A percentile compares a stretch with the other conserved stretches of the same genome.
phyloP scores from a whole-genome alignment of 768 basidiomycete genomes.

The Russula abietina region DNA sequence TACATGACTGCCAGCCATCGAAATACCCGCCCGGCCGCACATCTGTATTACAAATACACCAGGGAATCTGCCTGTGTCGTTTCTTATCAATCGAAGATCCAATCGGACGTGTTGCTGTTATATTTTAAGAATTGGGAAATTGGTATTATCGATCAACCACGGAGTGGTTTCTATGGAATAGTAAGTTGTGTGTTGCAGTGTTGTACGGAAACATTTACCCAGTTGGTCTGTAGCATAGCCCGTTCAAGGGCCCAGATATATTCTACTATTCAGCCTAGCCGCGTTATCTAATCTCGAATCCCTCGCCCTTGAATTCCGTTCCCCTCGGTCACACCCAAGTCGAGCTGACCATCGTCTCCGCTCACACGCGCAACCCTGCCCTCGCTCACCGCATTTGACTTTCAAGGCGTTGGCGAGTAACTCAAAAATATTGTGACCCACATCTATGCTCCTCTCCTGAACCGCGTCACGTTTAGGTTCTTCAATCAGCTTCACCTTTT shows the following conservation, averaged over 20 bases:
- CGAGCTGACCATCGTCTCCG: neutral
- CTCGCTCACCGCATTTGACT: neutral
- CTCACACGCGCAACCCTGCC: neutral
- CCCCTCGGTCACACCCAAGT: neutral
- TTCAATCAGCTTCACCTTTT: neutral
- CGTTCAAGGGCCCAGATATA: constrained; percentile 60
- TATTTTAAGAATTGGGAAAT: constrained; percentile 88
- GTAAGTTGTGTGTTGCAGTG: constrained; percentile 41
- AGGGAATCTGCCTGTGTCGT: too few relatives aligned
- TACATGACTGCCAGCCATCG: constrained; percentile 53
- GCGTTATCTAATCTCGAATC: neutral
- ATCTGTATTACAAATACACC: too few relatives aligned
- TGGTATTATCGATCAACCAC: constrained; percentile 64
- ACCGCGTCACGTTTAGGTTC: neutral
- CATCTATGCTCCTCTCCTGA: neutral
- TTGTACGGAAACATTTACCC: constrained; percentile 8
- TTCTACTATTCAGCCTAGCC: constrained; percentile 47
- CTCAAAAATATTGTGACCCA: neutral
- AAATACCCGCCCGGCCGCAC: constrained; percentile 62
- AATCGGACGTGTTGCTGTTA: constrained; percentile 13
- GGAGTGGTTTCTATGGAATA: constrained; percentile 83
- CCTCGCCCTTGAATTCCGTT: neutral
- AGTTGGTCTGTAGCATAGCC: constrained; percentile 47
- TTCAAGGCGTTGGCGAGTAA: neutral
- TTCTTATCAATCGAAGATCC: neutral